These are phyloP conservation scores for Aristolochia fimbriata DNA, from an alignment of 164 flowering plant genomes.

Conservation along the genomic window DNA sequence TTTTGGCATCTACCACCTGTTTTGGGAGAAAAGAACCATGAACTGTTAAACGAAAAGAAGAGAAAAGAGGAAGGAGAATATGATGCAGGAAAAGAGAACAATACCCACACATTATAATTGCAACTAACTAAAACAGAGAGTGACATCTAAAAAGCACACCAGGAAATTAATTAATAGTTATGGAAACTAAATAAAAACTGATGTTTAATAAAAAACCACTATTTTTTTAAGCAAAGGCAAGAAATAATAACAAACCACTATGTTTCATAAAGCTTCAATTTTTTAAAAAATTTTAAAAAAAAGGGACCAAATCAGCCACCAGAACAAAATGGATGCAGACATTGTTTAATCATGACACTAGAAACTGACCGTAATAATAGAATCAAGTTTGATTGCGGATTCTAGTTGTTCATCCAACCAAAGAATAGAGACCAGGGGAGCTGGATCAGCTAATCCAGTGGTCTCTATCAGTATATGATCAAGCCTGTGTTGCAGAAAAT, in stretches of 20 bases:
- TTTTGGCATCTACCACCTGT: constrained; percentile 2
- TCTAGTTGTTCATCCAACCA: constrained; percentile 99
- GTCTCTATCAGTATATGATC: constrained; percentile 95
- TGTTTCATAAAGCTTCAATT: no score
- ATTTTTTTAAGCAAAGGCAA: no score
- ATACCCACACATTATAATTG: not conserved
- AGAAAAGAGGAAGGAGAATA: not conserved
- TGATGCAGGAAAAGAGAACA: not conserved
- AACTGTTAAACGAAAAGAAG: not conserved
- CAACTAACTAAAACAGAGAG: no score
- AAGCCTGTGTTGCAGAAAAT: constrained; percentile 36
- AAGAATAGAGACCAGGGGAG: constrained; percentile 92
- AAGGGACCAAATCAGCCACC: no score
- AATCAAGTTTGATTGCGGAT: constrained; percentile 79
- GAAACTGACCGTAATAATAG: constrained; percentile 73
- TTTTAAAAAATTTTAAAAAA: no score
- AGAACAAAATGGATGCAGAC: no score
- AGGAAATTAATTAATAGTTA: no score
- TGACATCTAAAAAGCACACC: no score
- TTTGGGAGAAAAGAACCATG: not conserved
- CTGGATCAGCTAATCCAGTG: constrained; percentile 92
- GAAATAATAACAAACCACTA: no score
- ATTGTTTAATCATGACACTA: not conserved
- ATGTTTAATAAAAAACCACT: no score
- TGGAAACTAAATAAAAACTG: no score